Base-by-base conservation (phyloP, 495 filamentous ascomycete species). In the Tuber aestivum region DNA sequence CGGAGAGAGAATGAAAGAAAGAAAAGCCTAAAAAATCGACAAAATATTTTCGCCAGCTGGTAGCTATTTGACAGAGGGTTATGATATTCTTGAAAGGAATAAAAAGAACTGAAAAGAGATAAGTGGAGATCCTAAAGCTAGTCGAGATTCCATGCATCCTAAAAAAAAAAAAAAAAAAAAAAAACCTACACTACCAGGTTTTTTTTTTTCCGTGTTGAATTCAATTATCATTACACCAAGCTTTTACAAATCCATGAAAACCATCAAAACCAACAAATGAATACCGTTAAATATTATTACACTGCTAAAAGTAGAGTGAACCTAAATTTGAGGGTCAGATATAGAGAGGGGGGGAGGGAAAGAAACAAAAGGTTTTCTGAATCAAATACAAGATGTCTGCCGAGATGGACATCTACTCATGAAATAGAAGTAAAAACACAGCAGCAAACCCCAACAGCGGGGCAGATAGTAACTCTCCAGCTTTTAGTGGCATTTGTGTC, bases 231-330 rank as follows among this genome's bases (percentile, higher is more conserved):
- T 18, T 65, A 65, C 56, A 65, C n/a, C 50, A 27, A 27, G n/a
- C 10, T 61, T 45, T 45, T 4, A 45, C 42, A 45, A 16, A 45
- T 20, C 42, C 42, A 16, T 45, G 16, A 20, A 45, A 45, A 3
- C 42, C 42, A 45, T 45, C 50, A 27, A 56, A 65, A 35, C 14
- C 27, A 18, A 65, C 27, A 65, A 50, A 65, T 65, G 27, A 35
- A 16, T 32, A 32, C 56, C 56, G 32, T 32, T 65, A 65, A 18
- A 65, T 65, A 14, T 35, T 18, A 65, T 32, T 65, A 65, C 56
- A 65, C 56, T 65, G 56, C 56, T 32, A 65, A 35, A 65, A 65
- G 56, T 65, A 65, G 56, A 65, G 56, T 65, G 27, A 35, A 35
- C 27, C 56, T 65, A 65, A 65, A 65, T 65, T 65, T 10, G 56